Base-by-base conservation (phyloP, 352 stramenopile species). In the Phytophthora multivora region DNA sequence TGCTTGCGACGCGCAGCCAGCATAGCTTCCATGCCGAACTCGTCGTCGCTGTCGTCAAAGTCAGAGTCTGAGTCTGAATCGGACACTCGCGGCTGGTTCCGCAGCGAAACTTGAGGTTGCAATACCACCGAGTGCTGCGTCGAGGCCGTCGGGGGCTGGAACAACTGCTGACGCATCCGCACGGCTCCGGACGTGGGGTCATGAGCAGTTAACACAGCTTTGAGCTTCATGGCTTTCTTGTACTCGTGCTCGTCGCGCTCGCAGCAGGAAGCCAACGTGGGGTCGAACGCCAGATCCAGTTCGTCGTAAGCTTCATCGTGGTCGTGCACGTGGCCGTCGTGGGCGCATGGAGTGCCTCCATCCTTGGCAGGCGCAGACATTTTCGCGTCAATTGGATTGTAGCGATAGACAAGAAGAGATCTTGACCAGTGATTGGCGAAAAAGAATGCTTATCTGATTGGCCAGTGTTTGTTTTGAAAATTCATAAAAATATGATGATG, bases 251-350 rank as follows among this genome's bases (percentile, higher is more conserved):
- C 61, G 57, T 90, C 81, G 28, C 74, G 73, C 51, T 87, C 79
- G 57, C 81, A 90, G 63, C 81, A 90, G 12, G 81, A 88, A 46
- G 79, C 72, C 31, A 90, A 60, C 18, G 81, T 90, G 16, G 81
- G 81, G 46, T 90, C 81, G 35, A 77, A 75, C 19, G 63, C 58
- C 42, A 90, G 10, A 26, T 76, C 62, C n/a, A 74, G 15, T 40
- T 79, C 63, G 15, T 66, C 36, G 5, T 65, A 39, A 6, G 76
- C 57, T 10, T 83, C 36, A 18, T 49, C 16, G 33, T 76, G 50
- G 12, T 74, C 38, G 42, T 79, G 49, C 16, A 36, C 25, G 18
- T 61, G 50, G 11, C 19, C 56, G 30, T 79, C 43, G n/a, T 65
- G 50, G 1, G 23, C 25, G 21, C 45, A 67, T n/a, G 63, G 50